Conservation (phyloP, 305 asterid species). For the Fraxinus baroniana region DNA sequence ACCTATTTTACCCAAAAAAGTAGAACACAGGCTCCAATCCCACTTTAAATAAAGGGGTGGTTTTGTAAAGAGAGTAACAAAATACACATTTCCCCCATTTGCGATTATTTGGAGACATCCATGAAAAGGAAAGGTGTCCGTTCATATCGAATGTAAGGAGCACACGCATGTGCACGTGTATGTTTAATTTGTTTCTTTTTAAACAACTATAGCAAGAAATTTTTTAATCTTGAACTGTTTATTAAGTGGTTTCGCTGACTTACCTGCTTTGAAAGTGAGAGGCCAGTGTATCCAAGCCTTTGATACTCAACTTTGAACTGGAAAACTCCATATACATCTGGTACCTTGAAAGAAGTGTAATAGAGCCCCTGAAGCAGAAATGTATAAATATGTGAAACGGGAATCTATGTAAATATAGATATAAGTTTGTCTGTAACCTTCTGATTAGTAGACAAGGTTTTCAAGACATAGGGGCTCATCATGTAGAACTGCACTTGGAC, state of each 20-base stretch:
- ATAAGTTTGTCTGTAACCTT: conserved; percentile 41
- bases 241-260: not conserved
- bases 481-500: conserved; percentile 85
- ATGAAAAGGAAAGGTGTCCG: not conserved
- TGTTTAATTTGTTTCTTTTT: not conserved
- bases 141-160: not conserved
- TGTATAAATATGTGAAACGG: conserved; percentile 20
- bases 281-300: conserved; percentile 65
- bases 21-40: not conserved
- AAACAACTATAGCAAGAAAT: not conserved
- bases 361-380: conserved; percentile 54
- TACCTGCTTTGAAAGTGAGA: conserved; percentile 77
- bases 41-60: not conserved
- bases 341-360: conserved; percentile 72
- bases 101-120: not conserved
- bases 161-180: not conserved
- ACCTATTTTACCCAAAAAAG: not conserved
- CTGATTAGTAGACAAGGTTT: conserved; percentile 64
- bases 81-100: not conserved
- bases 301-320: conserved; percentile 80
- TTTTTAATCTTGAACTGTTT: not conserved
- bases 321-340: conserved; percentile 88
- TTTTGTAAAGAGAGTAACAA: not conserved
- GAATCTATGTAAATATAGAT: not conserved
- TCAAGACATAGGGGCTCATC: conserved; percentile 92